These are phyloP conservation scores for Zanthoxylum bungeanum DNA, from an alignment of 345 rosid genomes.

Conservation along the genomic window DNA sequence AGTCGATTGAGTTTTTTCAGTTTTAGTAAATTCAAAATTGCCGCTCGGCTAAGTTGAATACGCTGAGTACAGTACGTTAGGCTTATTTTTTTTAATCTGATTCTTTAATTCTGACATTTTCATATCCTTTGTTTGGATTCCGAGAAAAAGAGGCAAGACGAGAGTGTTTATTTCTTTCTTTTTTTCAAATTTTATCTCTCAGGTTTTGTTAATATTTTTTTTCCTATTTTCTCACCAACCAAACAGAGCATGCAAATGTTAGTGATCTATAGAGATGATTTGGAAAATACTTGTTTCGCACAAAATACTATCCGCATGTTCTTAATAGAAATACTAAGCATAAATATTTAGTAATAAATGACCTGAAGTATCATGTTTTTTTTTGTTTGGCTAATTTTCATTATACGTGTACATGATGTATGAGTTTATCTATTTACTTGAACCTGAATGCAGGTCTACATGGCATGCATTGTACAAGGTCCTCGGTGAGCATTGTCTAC, in stretches of 20 bases:
- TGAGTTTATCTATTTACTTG: conserved; percentile 13
- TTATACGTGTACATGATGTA: neutral
- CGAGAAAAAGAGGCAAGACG: neutral
- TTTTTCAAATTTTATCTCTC: neutral
- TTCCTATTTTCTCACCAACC: neutral
- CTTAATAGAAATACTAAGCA: neutral
- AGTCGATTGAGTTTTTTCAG: neutral
- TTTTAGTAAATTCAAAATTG: neutral
- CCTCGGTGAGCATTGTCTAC: conserved; percentile 52
- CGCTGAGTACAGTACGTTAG: neutral
- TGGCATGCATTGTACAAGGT: conserved; percentile 89
- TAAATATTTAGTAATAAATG: neutral
- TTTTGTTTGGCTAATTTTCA: neutral
- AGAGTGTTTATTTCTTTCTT: neutral
- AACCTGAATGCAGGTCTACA: conserved; percentile 66
- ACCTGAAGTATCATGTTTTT: neutral
- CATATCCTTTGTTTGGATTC: neutral
- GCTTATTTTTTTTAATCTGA: neutral
- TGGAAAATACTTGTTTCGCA: neutral
- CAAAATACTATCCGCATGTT: neutral
- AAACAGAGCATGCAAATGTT: neutral
- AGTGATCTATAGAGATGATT: neutral
- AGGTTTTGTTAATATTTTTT: neutral
- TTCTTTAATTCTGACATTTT: neutral
- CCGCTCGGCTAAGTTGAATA: neutral